A percentile compares a stretch with the other conserved stretches of the same genome.
Conservation (phyloP, 768 basidiomycete species). For the Mycena rebaudengoi region DNA sequence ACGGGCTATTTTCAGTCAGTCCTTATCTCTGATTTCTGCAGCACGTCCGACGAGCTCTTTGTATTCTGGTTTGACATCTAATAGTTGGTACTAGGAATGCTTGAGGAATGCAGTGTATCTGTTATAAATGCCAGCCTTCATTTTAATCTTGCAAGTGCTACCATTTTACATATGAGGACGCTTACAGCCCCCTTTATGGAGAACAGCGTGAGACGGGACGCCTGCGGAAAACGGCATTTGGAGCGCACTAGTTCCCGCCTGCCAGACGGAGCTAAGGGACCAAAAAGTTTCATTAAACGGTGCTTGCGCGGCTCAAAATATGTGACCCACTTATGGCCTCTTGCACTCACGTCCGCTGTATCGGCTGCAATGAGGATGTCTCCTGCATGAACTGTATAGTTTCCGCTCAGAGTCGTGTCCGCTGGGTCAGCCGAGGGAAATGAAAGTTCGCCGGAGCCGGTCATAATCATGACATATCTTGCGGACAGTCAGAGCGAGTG, state of each 20-base stretch:
- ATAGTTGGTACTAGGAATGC: no score
- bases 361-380: slow-evolving; percentile 20
- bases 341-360: background rate
- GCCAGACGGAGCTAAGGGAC: slow-evolving; percentile 18
- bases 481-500: background rate
- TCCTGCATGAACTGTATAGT: slow-evolving; percentile 13
- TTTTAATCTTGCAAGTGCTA: no score
- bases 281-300: background rate
- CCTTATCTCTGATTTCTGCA: no score
- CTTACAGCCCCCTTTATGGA: slow-evolving; percentile 12
- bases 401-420: slow-evolving; percentile 5
- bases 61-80: no score
- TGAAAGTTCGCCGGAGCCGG: slow-evolving; percentile 13
- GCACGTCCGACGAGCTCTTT: no score
- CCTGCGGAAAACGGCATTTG: slow-evolving; percentile 18
- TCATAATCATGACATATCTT: slow-evolving; percentile 19
- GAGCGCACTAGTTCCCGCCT: slow-evolving; percentile 7
- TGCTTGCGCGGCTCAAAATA: background rate
- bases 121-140: no score
- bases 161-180: slow-evolving; percentile 17
- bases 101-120: no score
- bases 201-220: slow-evolving; percentile 4
- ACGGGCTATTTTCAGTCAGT: no score
- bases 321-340: slow-evolving; percentile 17
- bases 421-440: slow-evolving; percentile 8